A percentile compares a stretch with the other conserved stretches of the same genome.
Evolutionary conservation across 192 early-diverging fungal species (phyloP).

Genomic region (Coemansia sp.): DNA sequence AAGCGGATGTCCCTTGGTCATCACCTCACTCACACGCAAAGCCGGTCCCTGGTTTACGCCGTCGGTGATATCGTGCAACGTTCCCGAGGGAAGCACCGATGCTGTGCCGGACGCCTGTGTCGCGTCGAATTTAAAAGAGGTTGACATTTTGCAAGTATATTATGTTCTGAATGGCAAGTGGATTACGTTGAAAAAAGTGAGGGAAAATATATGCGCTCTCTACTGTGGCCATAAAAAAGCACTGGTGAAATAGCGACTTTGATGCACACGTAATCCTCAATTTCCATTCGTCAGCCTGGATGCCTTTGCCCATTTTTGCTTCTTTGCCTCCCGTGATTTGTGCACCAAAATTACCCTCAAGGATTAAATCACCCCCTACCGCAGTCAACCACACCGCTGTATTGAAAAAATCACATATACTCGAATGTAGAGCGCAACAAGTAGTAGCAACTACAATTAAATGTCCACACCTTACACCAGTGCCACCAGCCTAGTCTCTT

Average conservation of each 20-base stretch:
- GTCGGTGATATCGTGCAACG: slow-evolving; percentile 15
- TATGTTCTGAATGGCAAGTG: slow-evolving; percentile 3
- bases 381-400: too few species aligned
- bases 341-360: too few species aligned
- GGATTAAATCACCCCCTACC: too few species aligned
- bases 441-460: too few species aligned
- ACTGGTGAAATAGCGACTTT: neutral
- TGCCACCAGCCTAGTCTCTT: neutral
- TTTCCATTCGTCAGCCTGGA: neutral
- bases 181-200: neutral
- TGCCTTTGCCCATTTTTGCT: too few species aligned
- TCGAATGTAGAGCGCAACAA: too few species aligned
- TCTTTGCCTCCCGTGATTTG: too few species aligned
- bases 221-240: too few species aligned
- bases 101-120: slow-evolving; percentile 6
- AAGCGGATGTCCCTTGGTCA: slow-evolving; percentile 66
- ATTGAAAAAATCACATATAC: too few species aligned
- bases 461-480: too few species aligned
- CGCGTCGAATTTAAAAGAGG: slow-evolving; percentile 34
- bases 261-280: neutral
- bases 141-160: too few species aligned
- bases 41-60: slow-evolving; percentile 26
- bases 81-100: slow-evolving; percentile 24
- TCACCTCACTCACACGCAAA: slow-evolving; percentile 17
- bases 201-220: neutral